Evolutionary conservation across 805 yeast species (phyloP).

Genomic region (Ogataea minuta): DNA sequence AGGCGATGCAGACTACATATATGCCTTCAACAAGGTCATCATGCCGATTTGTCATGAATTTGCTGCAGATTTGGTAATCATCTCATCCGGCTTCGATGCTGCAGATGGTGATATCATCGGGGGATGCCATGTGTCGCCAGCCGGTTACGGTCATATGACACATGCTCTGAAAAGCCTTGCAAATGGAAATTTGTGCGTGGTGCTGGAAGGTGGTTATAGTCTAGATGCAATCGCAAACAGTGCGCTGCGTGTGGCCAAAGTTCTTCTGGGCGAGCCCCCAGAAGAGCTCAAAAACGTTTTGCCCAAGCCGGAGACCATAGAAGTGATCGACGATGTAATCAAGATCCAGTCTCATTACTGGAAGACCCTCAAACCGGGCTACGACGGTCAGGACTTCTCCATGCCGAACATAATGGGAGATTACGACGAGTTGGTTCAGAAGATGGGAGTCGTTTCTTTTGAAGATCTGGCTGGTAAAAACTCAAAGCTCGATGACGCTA

Average conservation of each 20-base stretch:
- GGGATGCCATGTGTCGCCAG: slow-evolving; percentile 92
- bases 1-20: slow-evolving; percentile 92
- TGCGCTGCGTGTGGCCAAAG: slow-evolving; percentile 90
- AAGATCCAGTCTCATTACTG: slow-evolving; percentile 82
- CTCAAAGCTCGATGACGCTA: slow-evolving; percentile 63
- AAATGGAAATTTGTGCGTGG: slow-evolving; percentile 82
- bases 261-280: slow-evolving; percentile 93
- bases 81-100: slow-evolving; percentile 97
- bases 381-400: slow-evolving; percentile 35
- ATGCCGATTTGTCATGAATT: slow-evolving; percentile 89
- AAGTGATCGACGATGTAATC: slow-evolving; percentile 77
- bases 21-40: slow-evolving; percentile 82
- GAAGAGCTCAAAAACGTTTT: slow-evolving; percentile 62
- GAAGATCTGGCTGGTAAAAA: slow-evolving; percentile 41
- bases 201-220: slow-evolving; percentile 95
- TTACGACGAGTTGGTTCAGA: slow-evolving; percentile 37
- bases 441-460: slow-evolving; percentile 39
- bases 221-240: slow-evolving; percentile 86
- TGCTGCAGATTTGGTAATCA: slow-evolving; percentile 87
- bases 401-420: slow-evolving; percentile 32
- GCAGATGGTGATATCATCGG: slow-evolving; percentile 98
- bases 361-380: slow-evolving; percentile 78
- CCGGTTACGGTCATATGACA: slow-evolving; percentile 96
- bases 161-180: slow-evolving; percentile 86
- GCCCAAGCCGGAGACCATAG: slow-evolving; percentile 76